phyloP scores from a whole-genome alignment of 2,329 filamentous ascomycete genomes.

The Plenodomus tracheiphilus region DNA sequence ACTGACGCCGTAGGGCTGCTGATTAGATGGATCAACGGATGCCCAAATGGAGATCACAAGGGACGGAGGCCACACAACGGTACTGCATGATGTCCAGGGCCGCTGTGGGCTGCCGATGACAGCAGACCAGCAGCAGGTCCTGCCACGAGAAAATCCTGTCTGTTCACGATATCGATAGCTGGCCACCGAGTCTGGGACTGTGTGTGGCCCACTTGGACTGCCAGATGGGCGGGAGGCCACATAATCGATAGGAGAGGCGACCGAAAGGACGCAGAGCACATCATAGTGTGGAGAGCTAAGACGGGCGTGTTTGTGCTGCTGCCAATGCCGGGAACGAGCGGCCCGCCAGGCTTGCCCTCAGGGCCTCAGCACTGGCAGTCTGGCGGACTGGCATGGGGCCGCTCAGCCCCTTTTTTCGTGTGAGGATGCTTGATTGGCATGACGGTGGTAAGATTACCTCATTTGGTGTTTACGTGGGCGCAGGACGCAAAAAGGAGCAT shows the following conservation, averaged over 20 bases:
- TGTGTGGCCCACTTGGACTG: slow-evolving; percentile 12
- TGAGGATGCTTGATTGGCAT: slow-evolving; percentile 15
- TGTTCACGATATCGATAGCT: neutral
- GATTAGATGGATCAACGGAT: neutral
- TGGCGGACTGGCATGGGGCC: slow-evolving; percentile 15
- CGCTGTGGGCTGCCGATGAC: neutral
- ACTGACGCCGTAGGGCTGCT: neutral
- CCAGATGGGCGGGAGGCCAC: slow-evolving; percentile 5
- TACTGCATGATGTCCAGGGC: neutral
- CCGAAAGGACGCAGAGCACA: slow-evolving; percentile 22
- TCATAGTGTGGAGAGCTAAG: slow-evolving; percentile 40
- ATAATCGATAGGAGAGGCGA: slow-evolving; percentile 22
- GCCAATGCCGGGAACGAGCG: slow-evolving; percentile 18
- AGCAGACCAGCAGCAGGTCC: neutral
- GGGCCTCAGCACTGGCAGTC: too few relatives aligned
- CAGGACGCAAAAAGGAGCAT: too few relatives aligned
- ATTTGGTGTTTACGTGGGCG: slow-evolving; percentile 14
- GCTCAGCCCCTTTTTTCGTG: slow-evolving; percentile 16
- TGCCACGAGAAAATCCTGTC: neutral
- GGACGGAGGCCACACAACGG: neutral
- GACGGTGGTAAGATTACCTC: slow-evolving; percentile 24
- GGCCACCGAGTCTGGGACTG: neutral
- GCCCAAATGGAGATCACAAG: neutral
- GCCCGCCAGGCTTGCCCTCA: slow-evolving; percentile 18
- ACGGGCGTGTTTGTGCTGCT: slow-evolving; percentile 6